Evolutionary conservation across 345 rosid genomes (phyloP), one percentile per base, ranked within the genome.

Genomic region (Dimocarpus longan): DNA sequence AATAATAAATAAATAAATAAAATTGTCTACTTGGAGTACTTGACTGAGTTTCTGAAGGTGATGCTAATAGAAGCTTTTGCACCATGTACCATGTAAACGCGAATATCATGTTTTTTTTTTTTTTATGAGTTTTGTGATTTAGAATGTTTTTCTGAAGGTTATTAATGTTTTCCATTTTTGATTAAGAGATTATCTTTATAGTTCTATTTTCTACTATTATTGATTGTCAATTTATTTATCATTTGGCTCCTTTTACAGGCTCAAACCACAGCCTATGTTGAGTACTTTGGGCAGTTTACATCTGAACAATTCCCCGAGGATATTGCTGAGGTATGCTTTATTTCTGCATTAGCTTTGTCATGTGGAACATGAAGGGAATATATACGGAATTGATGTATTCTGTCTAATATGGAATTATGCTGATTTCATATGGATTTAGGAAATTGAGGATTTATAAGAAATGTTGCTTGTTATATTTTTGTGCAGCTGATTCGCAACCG

Each of bases 251-350:
- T 74, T 12, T 26, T 19, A 32, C 76, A 95, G 99, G 97, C 84
- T 88, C 99, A 95, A 91, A 88, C 87, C 73, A 89, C 91, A 39
- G 99, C 99, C 63, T 95, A 93, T 82, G 99, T 95, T 18, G 96
- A 95, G 84, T 92, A 89, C 85, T 90, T 95, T 60, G 97, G 94
- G 79, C 98, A 95, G 69, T 95, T 94, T 78, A 93, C 99, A 40
- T 93, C 98, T 3, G 95, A 92, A 78, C 97, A 88, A 46, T 95
- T 95, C 81, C 97, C 97, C 0, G 99, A 95, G 62, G 97, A 95
- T 78, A 90, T 95, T 70, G 90, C 99, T 65, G 99, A 95, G 96
- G 99, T 93, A 85, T 79, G 76, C 73, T 48, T 70, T 43, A 63
- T 71, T 54, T 76, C 43, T 74, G 11, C 46, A 4, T 19, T 39